phyloP scores from a whole-genome alignment of 2,329 filamentous ascomycete genomes.

The Colletotrichum somersetense region DNA sequence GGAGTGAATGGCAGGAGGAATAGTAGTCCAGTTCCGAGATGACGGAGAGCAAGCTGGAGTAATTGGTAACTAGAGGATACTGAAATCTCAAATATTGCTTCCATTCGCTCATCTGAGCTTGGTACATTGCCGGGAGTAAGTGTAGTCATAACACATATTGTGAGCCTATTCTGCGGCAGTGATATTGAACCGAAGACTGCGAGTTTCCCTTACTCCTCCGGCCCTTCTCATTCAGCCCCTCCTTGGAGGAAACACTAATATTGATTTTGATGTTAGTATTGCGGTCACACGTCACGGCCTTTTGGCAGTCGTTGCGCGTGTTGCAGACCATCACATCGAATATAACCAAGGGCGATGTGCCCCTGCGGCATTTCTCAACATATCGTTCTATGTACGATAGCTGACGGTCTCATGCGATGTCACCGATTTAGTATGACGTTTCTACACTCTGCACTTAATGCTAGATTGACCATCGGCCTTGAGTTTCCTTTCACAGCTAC shows the following conservation, averaged over 20 bases:
- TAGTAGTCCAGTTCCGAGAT: slow-evolving; percentile 16
- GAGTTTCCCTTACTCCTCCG: neutral
- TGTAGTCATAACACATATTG: slow-evolving; percentile 13
- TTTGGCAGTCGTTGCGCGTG: neutral
- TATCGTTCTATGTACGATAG: neutral
- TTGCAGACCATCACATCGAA: slow-evolving; percentile 7
- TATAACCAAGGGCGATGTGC: neutral
- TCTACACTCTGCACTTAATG: neutral
- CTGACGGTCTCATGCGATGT: slow-evolving; percentile 25
- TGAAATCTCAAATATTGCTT: slow-evolving; percentile 16
- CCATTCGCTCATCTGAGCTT: slow-evolving; percentile 19
- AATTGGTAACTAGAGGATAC: neutral
- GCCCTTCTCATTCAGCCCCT: neutral
- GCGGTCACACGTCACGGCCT: neutral
- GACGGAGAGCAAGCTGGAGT: neutral
- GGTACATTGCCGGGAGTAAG: slow-evolving; percentile 11
- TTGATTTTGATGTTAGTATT: neutral
- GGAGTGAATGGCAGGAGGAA: slow-evolving; percentile 28
- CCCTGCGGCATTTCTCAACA: neutral
- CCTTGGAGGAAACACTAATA: neutral
- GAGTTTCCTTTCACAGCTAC: neutral
- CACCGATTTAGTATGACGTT: slow-evolving; percentile 2
- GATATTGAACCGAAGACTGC: neutral
- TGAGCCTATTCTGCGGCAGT: slow-evolving; percentile 1
- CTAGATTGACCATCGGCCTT: neutral